Base-by-base conservation (phyloP, 257 asterid genomes). In the Ajuga chamaepitys region DNA sequence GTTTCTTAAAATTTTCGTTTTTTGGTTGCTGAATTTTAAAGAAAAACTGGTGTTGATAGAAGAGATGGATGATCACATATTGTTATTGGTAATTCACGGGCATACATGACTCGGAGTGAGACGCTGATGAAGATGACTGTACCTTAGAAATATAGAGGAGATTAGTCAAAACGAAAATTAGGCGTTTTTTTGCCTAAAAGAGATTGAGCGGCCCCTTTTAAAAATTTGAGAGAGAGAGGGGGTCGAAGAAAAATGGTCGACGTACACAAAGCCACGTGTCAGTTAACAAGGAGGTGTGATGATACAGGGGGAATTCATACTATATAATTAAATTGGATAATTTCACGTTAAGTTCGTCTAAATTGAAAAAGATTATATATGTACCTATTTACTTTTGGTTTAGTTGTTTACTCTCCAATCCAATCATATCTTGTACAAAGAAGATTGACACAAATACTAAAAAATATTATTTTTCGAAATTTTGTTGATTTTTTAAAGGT, bases 261-360 rank as follows among this genome's bases (percentile, higher is more conserved):
- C 68, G 64, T 20, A 2, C 24, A 26, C 69, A 35, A 48, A 1
- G 71, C 67, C 82, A 75, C 81, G 86, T 78, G 81, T 57, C 71
- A 13, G 45, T 60, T 26, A 18, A 47, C 9, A 47, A 45, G 26
- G 40, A 28, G 51, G 9, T 41, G 46, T 56, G 34, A 34, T 20
- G 44, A 14, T 4, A 3, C 47, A 47, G 26, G 56, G 67, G 67
- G 25, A 35, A 56, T 26, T 41, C 16, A n/a, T n/a, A n/a, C n/a
- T n/a, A 34, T 11, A 24, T 17, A 10, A 11, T 51, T 68, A 30
- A 30, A 30, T 30, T 30, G 5, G 37, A 30, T 28, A n/a, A n/a
- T n/a, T n/a, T n/a, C n/a, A n/a, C n/a, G n/a, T n/a, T n/a, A n/a
- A n/a, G n/a, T n/a, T n/a, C n/a, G n/a, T n/a, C n/a, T n/a, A n/a